phyloP scores from a whole-genome alignment of 192 early-diverging fungal genomes.

The Gamsiella multidivaricata region DNA sequence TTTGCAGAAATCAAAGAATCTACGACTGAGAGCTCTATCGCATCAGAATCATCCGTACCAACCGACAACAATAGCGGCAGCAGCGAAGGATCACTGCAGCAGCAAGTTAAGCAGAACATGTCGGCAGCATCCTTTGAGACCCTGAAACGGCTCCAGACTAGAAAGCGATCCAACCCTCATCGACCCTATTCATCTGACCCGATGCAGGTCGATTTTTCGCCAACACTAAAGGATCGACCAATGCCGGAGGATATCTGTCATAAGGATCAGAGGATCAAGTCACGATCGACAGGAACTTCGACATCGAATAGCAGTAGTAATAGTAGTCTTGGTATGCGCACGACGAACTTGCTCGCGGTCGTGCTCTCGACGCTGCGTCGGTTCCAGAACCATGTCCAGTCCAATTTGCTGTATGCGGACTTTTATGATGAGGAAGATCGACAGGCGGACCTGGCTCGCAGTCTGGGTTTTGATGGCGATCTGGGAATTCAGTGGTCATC shows the following conservation, averaged over 20 bases:
- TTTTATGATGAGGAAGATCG: conserved; percentile 30
- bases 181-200: conserved; percentile 21
- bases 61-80: too few species aligned
- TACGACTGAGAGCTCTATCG: not conserved
- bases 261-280: conserved; percentile 9
- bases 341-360: conserved; percentile 31
- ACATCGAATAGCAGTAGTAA: not conserved
- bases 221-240: conserved; percentile 10
- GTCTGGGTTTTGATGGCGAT: conserved; percentile 32
- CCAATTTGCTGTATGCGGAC: conserved; percentile 28
- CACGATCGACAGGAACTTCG: conserved; percentile 24
- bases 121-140: conserved; percentile 23
- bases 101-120: conserved; percentile 41
- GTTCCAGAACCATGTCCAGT: conserved; percentile 33
- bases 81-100: too few species aligned
- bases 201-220: conserved; percentile 41
- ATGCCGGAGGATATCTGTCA: not conserved
- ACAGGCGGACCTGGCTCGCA: conserved; percentile 8
- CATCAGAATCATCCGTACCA: not conserved
- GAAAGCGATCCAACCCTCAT: conserved; percentile 18
- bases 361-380: conserved; percentile 36
- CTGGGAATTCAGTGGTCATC: conserved; percentile 36
- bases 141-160: conserved; percentile 22
- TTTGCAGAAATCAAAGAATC: too few species aligned
- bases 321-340: too few species aligned